phyloP scores from a whole-genome alignment of 2,329 filamentous ascomycete species.

The Fusarium pseudocircinatum region DNA sequence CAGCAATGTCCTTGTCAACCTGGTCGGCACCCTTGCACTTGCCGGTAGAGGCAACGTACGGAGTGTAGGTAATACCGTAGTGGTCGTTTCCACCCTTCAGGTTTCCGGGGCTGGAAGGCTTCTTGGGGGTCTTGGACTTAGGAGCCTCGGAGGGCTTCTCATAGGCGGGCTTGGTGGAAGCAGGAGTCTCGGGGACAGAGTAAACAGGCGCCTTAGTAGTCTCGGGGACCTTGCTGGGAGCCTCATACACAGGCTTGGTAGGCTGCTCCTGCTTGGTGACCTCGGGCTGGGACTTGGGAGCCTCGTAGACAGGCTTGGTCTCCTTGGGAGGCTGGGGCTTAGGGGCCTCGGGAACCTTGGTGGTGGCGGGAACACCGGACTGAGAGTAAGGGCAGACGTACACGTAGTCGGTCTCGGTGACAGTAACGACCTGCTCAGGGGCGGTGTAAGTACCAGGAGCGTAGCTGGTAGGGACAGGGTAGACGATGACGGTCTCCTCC shows the following conservation, averaged over 20 bases:
- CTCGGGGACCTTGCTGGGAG: constrained; percentile 21
- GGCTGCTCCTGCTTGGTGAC: constrained; percentile 34
- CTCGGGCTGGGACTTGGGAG: constrained; percentile 30
- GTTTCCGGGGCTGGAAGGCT: constrained; percentile 41
- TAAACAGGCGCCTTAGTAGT: constrained; percentile 12
- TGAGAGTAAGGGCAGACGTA: constrained; percentile 75
- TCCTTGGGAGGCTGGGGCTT: constrained; percentile 38
- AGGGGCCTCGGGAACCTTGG: constrained; percentile 26
- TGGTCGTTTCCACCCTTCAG: constrained; percentile 60
- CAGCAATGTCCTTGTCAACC: constrained; percentile 68
- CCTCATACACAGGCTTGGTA: constrained; percentile 16
- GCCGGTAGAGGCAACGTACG: constrained; percentile 67
- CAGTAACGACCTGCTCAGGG: constrained; percentile 71
- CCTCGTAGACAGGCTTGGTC: constrained; percentile 28
- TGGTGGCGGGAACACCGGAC: constrained; percentile 47
- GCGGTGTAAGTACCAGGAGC: constrained; percentile 78
- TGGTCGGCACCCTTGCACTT: constrained; percentile 71
- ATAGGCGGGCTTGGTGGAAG: constrained; percentile 12
- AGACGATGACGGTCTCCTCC: constrained; percentile 65
- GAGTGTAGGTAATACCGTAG: constrained; percentile 84
- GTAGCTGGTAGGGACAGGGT: constrained; percentile 72
- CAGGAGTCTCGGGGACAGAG: constrained; percentile 11
- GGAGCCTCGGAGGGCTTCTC: constrained; percentile 41
- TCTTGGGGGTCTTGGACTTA: constrained; percentile 30
- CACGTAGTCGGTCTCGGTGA: constrained; percentile 74